phyloP scores from a whole-genome alignment of 2,329 filamentous ascomycete species.

The Alternaria viburni region DNA sequence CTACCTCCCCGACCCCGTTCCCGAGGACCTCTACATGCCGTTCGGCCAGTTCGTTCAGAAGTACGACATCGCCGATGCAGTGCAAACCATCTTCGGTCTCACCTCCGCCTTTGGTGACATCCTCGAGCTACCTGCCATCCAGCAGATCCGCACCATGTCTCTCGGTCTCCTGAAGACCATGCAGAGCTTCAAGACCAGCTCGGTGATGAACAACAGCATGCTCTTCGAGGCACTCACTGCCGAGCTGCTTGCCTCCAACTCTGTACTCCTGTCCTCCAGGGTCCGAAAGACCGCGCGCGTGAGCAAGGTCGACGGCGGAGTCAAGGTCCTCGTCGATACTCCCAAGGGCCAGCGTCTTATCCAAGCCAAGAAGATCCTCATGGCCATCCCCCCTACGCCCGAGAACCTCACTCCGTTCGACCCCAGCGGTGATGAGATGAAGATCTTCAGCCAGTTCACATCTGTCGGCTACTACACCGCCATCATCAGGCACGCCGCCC shows the following conservation, averaged over 20 bases:
- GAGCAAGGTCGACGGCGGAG: neutral
- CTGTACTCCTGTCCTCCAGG: conserved; percentile 15
- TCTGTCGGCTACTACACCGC: conserved; percentile 50
- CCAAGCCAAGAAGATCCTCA: conserved; percentile 50
- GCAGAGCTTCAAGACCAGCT: conserved; percentile 14
- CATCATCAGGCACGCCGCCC: conserved; percentile 48
- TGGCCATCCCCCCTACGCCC: conserved; percentile 51
- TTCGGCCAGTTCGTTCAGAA: conserved; percentile 59
- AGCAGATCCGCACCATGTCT: conserved; percentile 10
- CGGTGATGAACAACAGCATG: conserved; percentile 31
- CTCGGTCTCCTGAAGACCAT: conserved; percentile 10
- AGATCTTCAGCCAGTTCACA: conserved; percentile 48
- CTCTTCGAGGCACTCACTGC: conserved; percentile 20
- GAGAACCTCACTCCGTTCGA: conserved; percentile 46
- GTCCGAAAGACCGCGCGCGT: conserved; percentile 38
- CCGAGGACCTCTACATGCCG: conserved; percentile 56
- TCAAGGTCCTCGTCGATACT: conserved; percentile 20
- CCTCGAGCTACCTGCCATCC: conserved; percentile 50
- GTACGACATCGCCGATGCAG: conserved; percentile 53
- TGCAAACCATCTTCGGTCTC: conserved; percentile 44
- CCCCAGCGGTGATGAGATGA: conserved; percentile 42
- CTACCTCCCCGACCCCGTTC: conserved; percentile 53
- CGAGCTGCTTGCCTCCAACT: conserved; percentile 13
- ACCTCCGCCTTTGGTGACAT: conserved; percentile 45
- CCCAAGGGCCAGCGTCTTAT: conserved; percentile 33